Percentiles rank a stretch among this genome's conserved stretches.
These are phyloP conservation scores for Solanum piurae DNA, from an alignment of 257 asterid species.

Conservation along the genomic window DNA sequence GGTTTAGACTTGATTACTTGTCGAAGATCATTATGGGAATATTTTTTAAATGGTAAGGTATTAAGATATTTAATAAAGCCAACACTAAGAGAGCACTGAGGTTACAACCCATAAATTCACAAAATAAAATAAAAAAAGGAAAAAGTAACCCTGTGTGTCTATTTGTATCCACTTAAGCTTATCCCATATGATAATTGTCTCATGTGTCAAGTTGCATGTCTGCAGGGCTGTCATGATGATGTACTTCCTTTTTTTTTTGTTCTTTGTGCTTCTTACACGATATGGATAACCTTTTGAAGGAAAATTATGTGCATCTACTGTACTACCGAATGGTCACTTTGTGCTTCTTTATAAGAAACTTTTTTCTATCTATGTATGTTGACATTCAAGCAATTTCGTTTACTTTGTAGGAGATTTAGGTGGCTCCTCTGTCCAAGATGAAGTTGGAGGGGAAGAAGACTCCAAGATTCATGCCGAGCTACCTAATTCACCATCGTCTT, in stretches of 20 bases:
- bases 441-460: conserved; percentile 66
- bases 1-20: background rate
- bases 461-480: conserved; percentile 54
- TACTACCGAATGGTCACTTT: background rate
- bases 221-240: background rate
- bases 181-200: background rate
- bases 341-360: background rate
- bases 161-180: background rate
- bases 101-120: background rate
- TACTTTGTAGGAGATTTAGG: conserved; percentile 60
- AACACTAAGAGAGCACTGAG: background rate
- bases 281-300: background rate
- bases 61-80: background rate
- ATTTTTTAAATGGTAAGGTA: background rate
- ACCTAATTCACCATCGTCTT: conserved; percentile 84
- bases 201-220: background rate
- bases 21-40: background rate
- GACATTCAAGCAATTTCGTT: background rate
- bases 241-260: background rate
- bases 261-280: background rate
- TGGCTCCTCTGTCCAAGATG: conserved; percentile 55
- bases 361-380: background rate
- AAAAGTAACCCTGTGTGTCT: background rate
- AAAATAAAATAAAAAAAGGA: background rate
- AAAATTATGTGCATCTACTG: background rate